Percentiles rank a stretch among this genome's conserved stretches.
phyloP scores from a whole-genome alignment of 1,284 basidiomycete genomes.

The Cutaneotrichosporon sp. region DNA sequence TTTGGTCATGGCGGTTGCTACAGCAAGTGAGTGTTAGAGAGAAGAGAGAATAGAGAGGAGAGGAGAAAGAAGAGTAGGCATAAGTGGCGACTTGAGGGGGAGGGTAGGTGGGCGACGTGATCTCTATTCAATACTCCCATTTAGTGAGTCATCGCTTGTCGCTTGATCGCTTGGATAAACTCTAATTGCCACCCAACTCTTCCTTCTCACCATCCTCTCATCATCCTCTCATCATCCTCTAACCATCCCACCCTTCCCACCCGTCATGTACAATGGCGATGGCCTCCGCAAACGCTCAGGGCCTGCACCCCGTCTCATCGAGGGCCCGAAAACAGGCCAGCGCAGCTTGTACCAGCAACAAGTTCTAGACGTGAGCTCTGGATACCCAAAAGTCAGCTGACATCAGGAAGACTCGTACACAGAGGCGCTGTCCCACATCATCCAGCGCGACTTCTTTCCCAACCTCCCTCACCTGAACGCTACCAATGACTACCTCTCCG shows the following conservation, averaged over 20 bases:
- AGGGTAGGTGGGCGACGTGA: neutral
- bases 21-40: neutral
- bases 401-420: slow-evolving; percentile 86
- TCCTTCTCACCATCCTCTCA: too few species aligned
- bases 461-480: slow-evolving; percentile 81
- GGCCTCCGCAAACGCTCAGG: slow-evolving; percentile 40
- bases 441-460: slow-evolving; percentile 96
- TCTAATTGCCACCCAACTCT: slow-evolving; percentile 13
- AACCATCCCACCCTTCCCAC: neutral
- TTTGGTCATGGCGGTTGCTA: slow-evolving; percentile 25
- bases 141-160: neutral
- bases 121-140: neutral
- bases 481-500: slow-evolving; percentile 78
- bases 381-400: slow-evolving; percentile 16
- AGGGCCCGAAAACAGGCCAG: slow-evolving; percentile 40
- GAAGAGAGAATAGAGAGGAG: neutral
- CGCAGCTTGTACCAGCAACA: slow-evolving; percentile 46
- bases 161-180: neutral
- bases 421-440: slow-evolving; percentile 84
- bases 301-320: slow-evolving; percentile 31
- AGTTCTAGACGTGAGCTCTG: slow-evolving; percentile 43
- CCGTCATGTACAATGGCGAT: slow-evolving; percentile 19
- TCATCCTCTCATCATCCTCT: neutral
- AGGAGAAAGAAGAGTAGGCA: neutral
- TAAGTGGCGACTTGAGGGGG: neutral